Conservation (phyloP, 208 protist species). For the Acanthamoeba sp. region DNA sequence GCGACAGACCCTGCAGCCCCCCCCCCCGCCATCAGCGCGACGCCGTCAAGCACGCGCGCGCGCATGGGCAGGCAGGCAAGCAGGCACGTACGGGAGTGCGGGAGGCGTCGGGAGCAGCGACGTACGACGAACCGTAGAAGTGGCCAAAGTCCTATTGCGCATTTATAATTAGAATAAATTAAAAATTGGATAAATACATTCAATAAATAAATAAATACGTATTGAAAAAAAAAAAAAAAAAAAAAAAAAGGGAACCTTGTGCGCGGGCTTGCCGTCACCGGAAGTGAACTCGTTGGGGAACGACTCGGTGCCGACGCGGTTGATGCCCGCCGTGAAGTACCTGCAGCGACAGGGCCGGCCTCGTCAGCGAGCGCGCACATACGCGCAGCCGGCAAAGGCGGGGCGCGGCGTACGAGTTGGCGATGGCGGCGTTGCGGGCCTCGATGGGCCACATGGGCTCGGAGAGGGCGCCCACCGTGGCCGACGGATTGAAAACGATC, state of each 20-base stretch:
- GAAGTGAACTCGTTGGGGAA: slow-evolving; percentile 93
- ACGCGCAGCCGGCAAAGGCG: not conserved
- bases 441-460: slow-evolving; percentile 93
- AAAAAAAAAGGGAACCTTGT: slow-evolving; percentile 81
- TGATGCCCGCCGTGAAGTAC: slow-evolving; percentile 90
- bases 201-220: too few species aligned
- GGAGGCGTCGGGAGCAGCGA: slow-evolving; percentile 89
- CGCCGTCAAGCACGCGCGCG: not conserved
- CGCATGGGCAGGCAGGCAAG: not conserved
- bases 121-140: slow-evolving; percentile 92
- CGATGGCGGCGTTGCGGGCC: slow-evolving; percentile 92
- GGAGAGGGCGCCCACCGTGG: slow-evolving; percentile 90
- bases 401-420: slow-evolving; percentile 85
- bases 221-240: too few species aligned
- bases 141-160: slow-evolving; percentile 90
- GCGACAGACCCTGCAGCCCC: slow-evolving; percentile 80
- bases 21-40: too few species aligned
- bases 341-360: not conserved
- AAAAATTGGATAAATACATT: not conserved
- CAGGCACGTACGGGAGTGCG: slow-evolving; percentile 86
- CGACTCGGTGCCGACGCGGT: slow-evolving; percentile 89
- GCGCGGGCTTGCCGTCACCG: slow-evolving; percentile 91
- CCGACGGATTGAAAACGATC: slow-evolving; percentile 93
- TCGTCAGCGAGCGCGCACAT: slow-evolving; percentile 37
- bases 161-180: not conserved